Conservation (phyloP, 352 stramenopile species). For the Phytophthora litchii region DNA sequence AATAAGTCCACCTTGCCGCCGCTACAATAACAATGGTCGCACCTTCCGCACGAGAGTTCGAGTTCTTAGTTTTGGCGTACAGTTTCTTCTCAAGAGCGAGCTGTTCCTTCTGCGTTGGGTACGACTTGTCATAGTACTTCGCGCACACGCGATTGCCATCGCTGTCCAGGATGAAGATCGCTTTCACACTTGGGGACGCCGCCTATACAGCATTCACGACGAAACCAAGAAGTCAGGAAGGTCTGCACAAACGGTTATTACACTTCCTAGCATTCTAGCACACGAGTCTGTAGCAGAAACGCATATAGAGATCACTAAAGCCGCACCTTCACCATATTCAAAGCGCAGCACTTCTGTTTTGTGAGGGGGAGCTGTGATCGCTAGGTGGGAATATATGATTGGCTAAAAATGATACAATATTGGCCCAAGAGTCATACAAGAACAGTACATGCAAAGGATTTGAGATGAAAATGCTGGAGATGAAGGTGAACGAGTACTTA, state of each 20-base stretch:
- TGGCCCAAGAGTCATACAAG: too few species aligned
- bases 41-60: conserved; percentile 86
- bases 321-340: conserved; percentile 69
- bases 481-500: conserved; percentile 13
- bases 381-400: conserved; percentile 66
- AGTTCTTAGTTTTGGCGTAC: conserved; percentile 91
- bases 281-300: background rate
- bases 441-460: background rate
- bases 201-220: conserved; percentile 40
- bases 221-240: conserved; percentile 6
- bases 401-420: conserved; percentile 53
- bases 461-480: too few species aligned
- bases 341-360: conserved; percentile 16
- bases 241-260: background rate
- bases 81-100: conserved; percentile 91
- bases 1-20: background rate
- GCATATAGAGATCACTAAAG: conserved; percentile 5
- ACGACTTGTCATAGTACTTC: conserved; percentile 93
- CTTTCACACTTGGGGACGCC: conserved; percentile 82
- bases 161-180: conserved; percentile 88
- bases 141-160: conserved; percentile 90
- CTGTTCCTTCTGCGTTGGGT: conserved; percentile 86
- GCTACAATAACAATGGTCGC: background rate
- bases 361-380: conserved; percentile 12
- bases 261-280: background rate